Evolutionary conservation across 2,329 filamentous ascomycete species (phyloP), one percentile per base, ranked within the genome.

Genomic region (Talaromyces sp.): DNA sequence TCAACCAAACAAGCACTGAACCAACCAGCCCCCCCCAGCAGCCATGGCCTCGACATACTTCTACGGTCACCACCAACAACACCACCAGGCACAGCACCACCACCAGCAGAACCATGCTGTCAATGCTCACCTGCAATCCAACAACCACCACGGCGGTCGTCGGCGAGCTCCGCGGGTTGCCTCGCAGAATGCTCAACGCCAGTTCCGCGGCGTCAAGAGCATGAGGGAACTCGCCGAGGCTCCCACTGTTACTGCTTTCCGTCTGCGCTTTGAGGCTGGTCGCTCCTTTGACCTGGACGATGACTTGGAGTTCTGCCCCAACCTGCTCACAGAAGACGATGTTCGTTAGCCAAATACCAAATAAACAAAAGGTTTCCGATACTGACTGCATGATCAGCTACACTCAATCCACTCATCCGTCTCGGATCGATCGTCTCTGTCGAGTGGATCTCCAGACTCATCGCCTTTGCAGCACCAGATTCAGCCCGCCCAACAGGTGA

Each of bases 261-360:
- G 93, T 69, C 86, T 86, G 68, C 88, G 92, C 72, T 96, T 96
- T 69, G 93, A 98, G 80, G 90, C 92, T 66, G 92, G 91, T 63
- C 87, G 92, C 63, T 96, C 93, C 10, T 98, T 98, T 72, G 93
- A 98, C 69, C 84, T 98, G 65, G 93, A 97, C 72, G 93, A 98
- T 74, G 93, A 98, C 75, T 84, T 96, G 79, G 89, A 96, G 77
- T 98, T 98, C 78, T 97, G 93, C 79, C 93, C 93, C 65, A 88
- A 89, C 74, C 85, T 98, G 69, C 82, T 98, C 80, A 96, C 92
- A 39, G 93, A 97, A 79, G 92, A 85, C 78, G 92, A 96, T 86
- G 92, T 96, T 87, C 72, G 77, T 78, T 65, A 17, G 22, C 19
- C 54, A 30, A n/a, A 53, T 36, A 15, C 9, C 4, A 36, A 36